phyloP scores from a whole-genome alignment of 805 yeast species.

The Nakazawaea wyomingensis region DNA sequence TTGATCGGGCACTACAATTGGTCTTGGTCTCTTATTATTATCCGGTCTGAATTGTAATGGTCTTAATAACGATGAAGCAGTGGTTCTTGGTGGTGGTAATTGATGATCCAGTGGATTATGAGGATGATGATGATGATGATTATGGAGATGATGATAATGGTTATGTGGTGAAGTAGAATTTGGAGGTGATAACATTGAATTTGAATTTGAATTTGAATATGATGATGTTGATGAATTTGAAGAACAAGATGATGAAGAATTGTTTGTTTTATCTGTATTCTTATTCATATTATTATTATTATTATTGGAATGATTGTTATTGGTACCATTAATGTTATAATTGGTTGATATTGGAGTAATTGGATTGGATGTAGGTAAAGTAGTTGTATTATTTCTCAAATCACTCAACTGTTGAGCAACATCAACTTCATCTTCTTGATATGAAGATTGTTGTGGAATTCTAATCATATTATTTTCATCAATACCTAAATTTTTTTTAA shows the following conservation, averaged over 20 bases:
- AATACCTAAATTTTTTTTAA: slow-evolving; percentile 9
- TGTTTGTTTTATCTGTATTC: not conserved
- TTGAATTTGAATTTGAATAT: not conserved
- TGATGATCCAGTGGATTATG: not conserved
- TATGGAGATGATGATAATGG: not conserved
- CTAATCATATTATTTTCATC: slow-evolving; percentile 10
- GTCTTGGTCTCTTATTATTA: slow-evolving; percentile 12
- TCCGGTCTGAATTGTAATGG: slow-evolving; percentile 12
- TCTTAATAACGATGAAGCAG: slow-evolving; percentile 9
- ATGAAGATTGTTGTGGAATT: slow-evolving; percentile 1
- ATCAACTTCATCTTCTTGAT: slow-evolving; percentile 8
- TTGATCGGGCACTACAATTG: slow-evolving; percentile 10
- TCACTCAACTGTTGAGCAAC: slow-evolving; percentile 7
- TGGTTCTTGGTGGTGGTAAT: slow-evolving; percentile 10
- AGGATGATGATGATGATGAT: not conserved
- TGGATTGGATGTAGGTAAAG: slow-evolving; percentile 6
- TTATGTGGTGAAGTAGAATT: slow-evolving; percentile 12
- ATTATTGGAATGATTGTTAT: not conserved
- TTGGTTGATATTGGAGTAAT: slow-evolving; percentile 14
- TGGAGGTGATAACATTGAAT: slow-evolving; percentile 9
- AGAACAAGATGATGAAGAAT: no score
- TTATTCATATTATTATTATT: not conserved
- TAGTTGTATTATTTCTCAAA: not conserved
- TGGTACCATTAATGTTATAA: not conserved
- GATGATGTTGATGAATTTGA: not conserved